A percentile compares a stretch with the other conserved stretches of the same genome.
Evolutionary conservation across 2,329 filamentous ascomycete species (phyloP).

Genomic region (Colletotrichum euphorbiae): DNA sequence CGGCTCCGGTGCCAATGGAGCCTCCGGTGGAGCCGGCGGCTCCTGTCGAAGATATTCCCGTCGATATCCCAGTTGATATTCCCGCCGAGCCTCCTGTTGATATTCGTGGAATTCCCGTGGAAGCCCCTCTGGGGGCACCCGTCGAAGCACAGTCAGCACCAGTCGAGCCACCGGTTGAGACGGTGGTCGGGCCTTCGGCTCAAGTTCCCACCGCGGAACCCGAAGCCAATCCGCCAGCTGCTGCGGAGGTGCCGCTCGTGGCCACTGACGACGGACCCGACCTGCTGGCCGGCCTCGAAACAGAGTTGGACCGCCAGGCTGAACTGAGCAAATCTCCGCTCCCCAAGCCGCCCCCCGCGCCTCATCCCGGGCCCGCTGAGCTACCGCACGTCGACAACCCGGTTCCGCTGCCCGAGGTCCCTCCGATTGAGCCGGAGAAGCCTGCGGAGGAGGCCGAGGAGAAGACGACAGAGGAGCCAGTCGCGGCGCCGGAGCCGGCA

Average conservation of each 20-base stretch:
- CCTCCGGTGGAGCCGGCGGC: conserved; percentile 19
- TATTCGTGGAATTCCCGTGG: not conserved
- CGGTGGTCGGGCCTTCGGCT: not conserved
- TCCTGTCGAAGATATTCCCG: not conserved
- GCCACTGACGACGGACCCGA: conserved; percentile 37
- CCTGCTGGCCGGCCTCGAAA: conserved; percentile 39
- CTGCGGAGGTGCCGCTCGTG: not conserved
- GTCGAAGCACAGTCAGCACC: not conserved
- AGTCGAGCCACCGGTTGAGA: not conserved
- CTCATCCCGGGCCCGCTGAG: conserved; percentile 30
- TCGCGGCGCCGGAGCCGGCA: not conserved
- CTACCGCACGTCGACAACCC: conserved; percentile 26
- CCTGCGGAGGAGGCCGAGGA: conserved; percentile 11
- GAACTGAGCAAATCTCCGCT: conserved; percentile 29
- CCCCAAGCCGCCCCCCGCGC: conserved; percentile 28
- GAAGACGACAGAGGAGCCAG: not conserved
- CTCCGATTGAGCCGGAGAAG: conserved; percentile 20
- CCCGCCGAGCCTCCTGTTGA: not conserved
- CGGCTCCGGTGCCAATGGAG: conserved; percentile 1
- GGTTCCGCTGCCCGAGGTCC: conserved; percentile 24
- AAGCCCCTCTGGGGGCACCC: not conserved
- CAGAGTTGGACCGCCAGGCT: conserved; percentile 37
- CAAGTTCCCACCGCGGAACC: conserved; percentile 20
- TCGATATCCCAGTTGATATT: conserved; percentile 5
- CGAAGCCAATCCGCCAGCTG: not conserved